phyloP scores from a whole-genome alignment of 345 rosid species.

The Aegle marmelos region DNA sequence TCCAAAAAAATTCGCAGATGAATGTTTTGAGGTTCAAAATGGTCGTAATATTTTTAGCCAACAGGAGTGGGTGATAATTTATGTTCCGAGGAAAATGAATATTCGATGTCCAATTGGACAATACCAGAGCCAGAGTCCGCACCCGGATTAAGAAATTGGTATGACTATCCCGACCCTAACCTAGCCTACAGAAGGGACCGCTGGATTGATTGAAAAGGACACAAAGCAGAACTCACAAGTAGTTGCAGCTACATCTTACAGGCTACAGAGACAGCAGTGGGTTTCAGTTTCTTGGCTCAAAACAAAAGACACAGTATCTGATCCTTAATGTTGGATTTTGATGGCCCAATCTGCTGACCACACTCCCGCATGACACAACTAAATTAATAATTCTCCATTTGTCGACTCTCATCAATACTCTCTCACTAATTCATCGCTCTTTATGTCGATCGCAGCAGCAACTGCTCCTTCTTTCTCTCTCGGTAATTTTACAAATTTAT shows the following conservation, averaged over 20 bases:
- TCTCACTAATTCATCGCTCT: constrained; percentile 1
- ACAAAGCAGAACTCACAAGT: not conserved
- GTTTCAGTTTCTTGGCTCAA: not conserved
- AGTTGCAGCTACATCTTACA: not conserved
- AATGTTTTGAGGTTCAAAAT: too few species aligned
- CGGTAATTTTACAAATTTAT: constrained; percentile 29
- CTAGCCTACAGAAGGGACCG: too few species aligned
- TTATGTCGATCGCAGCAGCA: constrained; percentile 77
- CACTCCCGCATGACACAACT: not conserved
- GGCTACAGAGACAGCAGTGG: too few species aligned
- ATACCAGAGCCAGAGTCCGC: not conserved
- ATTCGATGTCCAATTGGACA: not conserved
- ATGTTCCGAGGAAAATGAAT: not conserved
- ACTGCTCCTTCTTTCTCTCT: constrained; percentile 61
- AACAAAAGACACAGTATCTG: not conserved
- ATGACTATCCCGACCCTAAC: not conserved
- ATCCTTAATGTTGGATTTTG: not conserved
- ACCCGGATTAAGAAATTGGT: not conserved
- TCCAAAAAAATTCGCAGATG: too few species aligned
- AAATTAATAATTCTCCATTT: constrained; percentile 8
- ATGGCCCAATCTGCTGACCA: not conserved
- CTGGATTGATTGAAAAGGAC: not conserved
- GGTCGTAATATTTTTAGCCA: too few species aligned
- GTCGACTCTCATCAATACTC: not conserved
- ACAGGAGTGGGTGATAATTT: too few species aligned